phyloP scores from a whole-genome alignment of 2,329 filamentous ascomycete genomes.

The Apiospora saccharicola region DNA sequence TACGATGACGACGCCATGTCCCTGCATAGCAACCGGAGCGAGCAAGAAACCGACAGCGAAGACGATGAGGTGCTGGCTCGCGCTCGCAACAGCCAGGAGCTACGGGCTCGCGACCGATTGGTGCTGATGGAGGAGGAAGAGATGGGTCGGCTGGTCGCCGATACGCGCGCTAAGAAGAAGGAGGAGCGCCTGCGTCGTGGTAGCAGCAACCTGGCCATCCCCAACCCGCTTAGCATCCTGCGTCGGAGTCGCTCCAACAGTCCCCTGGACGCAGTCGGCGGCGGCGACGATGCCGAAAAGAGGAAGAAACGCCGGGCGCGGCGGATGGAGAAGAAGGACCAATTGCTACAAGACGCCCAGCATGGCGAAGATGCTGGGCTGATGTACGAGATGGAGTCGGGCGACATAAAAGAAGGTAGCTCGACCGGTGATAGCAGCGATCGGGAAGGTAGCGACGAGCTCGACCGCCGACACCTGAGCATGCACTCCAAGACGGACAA shows the following conservation, averaged over 20 bases:
- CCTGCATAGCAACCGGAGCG: conserved; percentile 66
- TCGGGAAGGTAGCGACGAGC: conserved; percentile 65
- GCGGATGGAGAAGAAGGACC: conserved; percentile 61
- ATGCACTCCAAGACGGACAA: conserved; percentile 56
- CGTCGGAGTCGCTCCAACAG: conserved; percentile 43
- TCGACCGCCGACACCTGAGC: conserved; percentile 61
- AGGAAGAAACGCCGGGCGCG: conserved; percentile 57
- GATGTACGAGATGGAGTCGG: conserved; percentile 82
- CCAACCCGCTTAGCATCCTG: conserved; percentile 56
- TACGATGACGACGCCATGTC: conserved; percentile 76
- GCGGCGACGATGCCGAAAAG: conserved; percentile 54
- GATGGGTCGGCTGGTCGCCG: conserved; percentile 65
- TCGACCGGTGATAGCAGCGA: conserved; percentile 68
- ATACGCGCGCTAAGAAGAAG: conserved; percentile 55
- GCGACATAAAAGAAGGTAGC: conserved; percentile 72
- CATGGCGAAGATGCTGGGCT: conserved; percentile 76
- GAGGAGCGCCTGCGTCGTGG: conserved; percentile 53
- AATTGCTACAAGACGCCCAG: conserved; percentile 59
- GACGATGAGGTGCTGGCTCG: conserved; percentile 73
- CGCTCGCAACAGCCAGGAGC: conserved; percentile 73
- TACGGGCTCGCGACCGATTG: conserved; percentile 72
- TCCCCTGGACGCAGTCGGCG: conserved; percentile 47
- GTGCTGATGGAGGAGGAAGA: conserved; percentile 82
- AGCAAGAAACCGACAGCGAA: conserved; percentile 79
- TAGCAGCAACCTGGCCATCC: conserved; percentile 56